Conservation (phyloP, 306 rosid genomes). For the Dryas octopetala region DNA sequence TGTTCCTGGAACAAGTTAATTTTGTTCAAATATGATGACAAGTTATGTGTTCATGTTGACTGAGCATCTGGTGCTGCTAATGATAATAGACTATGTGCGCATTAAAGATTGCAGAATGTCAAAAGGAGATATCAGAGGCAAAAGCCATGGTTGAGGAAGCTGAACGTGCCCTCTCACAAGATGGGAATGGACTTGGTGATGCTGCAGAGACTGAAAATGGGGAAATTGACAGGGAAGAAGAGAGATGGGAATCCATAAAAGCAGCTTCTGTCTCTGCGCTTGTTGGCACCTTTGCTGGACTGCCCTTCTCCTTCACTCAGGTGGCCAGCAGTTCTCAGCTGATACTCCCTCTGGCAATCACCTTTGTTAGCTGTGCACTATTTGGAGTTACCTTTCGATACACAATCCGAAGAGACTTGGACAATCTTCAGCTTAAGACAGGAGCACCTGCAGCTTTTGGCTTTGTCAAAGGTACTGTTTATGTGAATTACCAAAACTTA, state of each 20-base stretch:
- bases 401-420: constrained; percentile 67
- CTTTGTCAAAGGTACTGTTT: constrained; percentile 69
- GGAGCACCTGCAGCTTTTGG: constrained; percentile 86
- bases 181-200: constrained; percentile 25
- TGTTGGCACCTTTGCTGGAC: constrained; percentile 63
- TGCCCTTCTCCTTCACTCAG: constrained; percentile 62
- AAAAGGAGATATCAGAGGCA: constrained; percentile 74
- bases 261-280: constrained; percentile 72
- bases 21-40: background rate
- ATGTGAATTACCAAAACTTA: no score
- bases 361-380: constrained; percentile 63
- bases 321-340: constrained; percentile 49
- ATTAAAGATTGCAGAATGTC: constrained; percentile 72
- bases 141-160: constrained; percentile 74
- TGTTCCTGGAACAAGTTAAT: background rate
- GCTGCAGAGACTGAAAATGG: constrained; percentile 30
- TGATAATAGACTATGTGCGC: background rate
- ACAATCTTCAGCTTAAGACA: constrained; percentile 74
- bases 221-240: constrained; percentile 52
- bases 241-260: constrained; percentile 71
- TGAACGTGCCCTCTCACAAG: constrained; percentile 50
- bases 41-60: background rate
- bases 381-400: constrained; percentile 84
- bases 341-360: constrained; percentile 58
- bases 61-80: background rate